Evolutionary conservation across 2,329 filamentous ascomycete species (phyloP).

Genomic region (Claviceps humidiphila): DNA sequence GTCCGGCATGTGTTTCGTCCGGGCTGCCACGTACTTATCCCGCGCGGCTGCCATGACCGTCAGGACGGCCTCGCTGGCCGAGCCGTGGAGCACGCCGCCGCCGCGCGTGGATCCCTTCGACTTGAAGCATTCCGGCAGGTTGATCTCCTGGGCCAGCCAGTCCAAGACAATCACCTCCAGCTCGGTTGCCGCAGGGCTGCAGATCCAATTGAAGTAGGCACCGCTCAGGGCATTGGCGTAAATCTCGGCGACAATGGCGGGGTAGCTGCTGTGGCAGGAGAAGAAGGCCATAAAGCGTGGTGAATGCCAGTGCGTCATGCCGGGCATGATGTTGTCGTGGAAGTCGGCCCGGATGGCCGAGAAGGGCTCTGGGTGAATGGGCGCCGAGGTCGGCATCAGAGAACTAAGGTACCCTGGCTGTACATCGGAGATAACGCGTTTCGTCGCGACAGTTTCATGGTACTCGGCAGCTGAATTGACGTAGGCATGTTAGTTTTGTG

Average conservation of each 20-base stretch:
- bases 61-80: conserved; percentile 74
- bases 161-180: conserved; percentile 87
- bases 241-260: conserved; percentile 80
- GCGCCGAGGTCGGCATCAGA: conserved; percentile 57
- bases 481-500: too few species aligned
- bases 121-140: conserved; percentile 12
- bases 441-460: conserved; percentile 59
- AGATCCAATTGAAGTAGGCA: conserved; percentile 95
- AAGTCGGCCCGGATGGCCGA: conserved; percentile 70
- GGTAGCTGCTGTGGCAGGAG: conserved; percentile 68
- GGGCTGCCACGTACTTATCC: conserved; percentile 59
- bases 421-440: conserved; percentile 63
- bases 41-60: conserved; percentile 79
- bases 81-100: conserved; percentile 90
- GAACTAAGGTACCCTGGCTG: conserved; percentile 75
- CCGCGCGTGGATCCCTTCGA: conserved; percentile 45
- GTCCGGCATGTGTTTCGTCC: conserved; percentile 34
- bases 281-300: conserved; percentile 97
- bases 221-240: conserved; percentile 82
- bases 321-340: conserved; percentile 75
- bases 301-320: conserved; percentile 87
- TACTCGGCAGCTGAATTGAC: conserved; percentile 57
- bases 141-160: conserved; percentile 68
- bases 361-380: conserved; percentile 59
- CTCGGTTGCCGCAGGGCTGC: conserved; percentile 82